A percentile compares a stretch with the other conserved stretches of the same genome.
Evolutionary conservation across 176 grass and related monocot species (phyloP).

Genomic region (Eleusine coracana): DNA sequence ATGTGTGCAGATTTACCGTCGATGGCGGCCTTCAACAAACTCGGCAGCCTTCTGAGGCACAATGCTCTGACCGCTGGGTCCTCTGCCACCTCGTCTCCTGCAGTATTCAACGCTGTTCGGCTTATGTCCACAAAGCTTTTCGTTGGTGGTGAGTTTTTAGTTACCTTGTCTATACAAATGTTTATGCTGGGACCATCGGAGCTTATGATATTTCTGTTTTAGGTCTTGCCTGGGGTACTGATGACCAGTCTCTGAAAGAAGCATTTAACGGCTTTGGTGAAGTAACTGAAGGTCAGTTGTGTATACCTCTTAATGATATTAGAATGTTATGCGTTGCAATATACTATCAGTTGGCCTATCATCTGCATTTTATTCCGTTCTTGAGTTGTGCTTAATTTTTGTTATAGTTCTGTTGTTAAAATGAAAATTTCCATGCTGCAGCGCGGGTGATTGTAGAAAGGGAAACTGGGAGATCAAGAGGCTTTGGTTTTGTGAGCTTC

Average conservation of each 20-base stretch:
- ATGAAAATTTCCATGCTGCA: conserved; percentile 40
- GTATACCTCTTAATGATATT: not conserved
- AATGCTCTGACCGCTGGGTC: conserved; percentile 39
- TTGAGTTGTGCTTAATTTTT: not conserved
- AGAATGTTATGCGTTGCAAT: not conserved
- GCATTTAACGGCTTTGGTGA: conserved; percentile 67
- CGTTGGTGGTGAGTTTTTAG: conserved; percentile 62
- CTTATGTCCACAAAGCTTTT: conserved; percentile 85
- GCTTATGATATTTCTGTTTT: not conserved
- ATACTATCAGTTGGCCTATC: not conserved
- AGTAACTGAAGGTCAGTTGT: conserved; percentile 69
- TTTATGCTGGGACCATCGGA: not conserved
- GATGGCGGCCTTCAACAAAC: conserved; percentile 84
- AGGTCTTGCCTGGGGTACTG: conserved; percentile 65
- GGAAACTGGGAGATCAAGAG: conserved; percentile 78
- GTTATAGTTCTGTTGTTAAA: not conserved
- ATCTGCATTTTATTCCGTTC: not conserved
- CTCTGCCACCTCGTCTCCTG: conserved; percentile 23
- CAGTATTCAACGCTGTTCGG: conserved; percentile 55
- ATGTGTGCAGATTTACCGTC: conserved; percentile 14
- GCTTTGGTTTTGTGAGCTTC: conserved; percentile 85
- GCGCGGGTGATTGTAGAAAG: conserved; percentile 67
- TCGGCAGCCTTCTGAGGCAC: conserved; percentile 70
- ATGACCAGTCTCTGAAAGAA: conserved; percentile 52
- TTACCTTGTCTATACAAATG: not conserved